These are phyloP conservation scores for Tuber borchii DNA, from an alignment of 495 filamentous ascomycete species.

Conservation along the genomic window DNA sequence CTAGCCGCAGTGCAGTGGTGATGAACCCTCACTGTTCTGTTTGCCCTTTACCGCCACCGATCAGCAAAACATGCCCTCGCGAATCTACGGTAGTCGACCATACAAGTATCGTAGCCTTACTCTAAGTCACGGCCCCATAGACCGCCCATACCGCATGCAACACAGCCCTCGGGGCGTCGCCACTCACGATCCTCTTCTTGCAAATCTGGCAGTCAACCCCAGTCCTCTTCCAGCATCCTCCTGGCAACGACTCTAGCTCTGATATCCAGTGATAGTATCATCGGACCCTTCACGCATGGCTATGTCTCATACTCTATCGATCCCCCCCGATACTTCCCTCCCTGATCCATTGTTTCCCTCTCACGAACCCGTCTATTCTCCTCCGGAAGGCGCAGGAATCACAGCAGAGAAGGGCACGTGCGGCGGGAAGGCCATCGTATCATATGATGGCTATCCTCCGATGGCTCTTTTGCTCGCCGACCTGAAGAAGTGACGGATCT, in stretches of 20 bases:
- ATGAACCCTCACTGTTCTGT: not conserved
- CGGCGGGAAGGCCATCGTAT: not conserved
- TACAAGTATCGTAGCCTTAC: no score
- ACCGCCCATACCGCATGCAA: not conserved
- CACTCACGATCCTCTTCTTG: not conserved
- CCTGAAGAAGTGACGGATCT: not conserved
- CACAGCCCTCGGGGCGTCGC: not conserved
- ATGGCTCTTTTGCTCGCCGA: not conserved
- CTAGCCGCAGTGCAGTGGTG: not conserved
- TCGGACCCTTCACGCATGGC: not conserved
- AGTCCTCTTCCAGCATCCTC: not conserved
- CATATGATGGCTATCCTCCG: slow-evolving; percentile 1
- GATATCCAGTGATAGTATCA: not conserved
- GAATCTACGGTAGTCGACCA: not conserved
- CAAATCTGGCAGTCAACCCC: not conserved
- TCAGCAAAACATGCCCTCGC: not conserved
- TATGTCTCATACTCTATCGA: not conserved
- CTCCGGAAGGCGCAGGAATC: not conserved
- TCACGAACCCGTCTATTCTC: not conserved
- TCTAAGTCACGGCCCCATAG: not conserved
- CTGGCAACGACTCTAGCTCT: not conserved
- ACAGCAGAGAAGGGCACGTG: not conserved
- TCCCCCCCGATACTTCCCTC: not conserved
- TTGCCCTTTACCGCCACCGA: not conserved
- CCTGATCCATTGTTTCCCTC: not conserved